phyloP scores from a whole-genome alignment of 495 filamentous ascomycete genomes.

The Xylaria palmicola region DNA sequence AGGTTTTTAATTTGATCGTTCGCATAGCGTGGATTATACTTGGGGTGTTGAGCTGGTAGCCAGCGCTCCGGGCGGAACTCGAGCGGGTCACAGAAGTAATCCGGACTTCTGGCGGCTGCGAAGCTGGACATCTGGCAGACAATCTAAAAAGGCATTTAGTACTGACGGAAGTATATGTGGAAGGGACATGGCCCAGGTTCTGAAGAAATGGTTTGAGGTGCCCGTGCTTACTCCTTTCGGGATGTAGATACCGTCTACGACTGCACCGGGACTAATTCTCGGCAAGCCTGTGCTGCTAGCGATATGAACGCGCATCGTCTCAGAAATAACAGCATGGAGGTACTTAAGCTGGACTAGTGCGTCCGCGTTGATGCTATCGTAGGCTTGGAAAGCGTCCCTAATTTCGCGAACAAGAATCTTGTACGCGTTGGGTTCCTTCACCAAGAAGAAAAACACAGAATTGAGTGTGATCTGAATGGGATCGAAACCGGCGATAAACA shows the following conservation, averaged over 20 bases:
- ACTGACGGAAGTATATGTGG: neutral
- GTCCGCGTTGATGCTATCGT: slow-evolving; percentile 20
- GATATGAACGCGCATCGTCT: slow-evolving; percentile 20
- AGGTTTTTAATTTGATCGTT: slow-evolving; percentile 6
- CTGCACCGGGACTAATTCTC: slow-evolving; percentile 21
- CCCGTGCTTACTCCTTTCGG: slow-evolving; percentile 19
- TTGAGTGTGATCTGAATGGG: slow-evolving; percentile 20
- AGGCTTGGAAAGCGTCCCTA: slow-evolving; percentile 16
- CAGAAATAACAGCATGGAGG: slow-evolving; percentile 19
- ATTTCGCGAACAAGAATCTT: slow-evolving; percentile 17
- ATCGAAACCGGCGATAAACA: slow-evolving; percentile 27
- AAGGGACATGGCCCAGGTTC: neutral
- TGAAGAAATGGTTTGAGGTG: neutral
- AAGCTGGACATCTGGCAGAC: neutral
- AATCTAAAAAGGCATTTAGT: slow-evolving; percentile 14
- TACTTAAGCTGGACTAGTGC: slow-evolving; percentile 15
- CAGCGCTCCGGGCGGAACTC: slow-evolving; percentile 19
- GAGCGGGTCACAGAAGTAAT: slow-evolving; percentile 13
- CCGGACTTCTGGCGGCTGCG: slow-evolving; percentile 21
- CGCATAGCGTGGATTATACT: slow-evolving; percentile 9
- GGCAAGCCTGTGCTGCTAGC: slow-evolving; percentile 16
- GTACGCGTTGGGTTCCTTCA: slow-evolving; percentile 21
- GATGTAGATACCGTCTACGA: slow-evolving; percentile 23
- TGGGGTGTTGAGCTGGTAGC: slow-evolving; percentile 14
- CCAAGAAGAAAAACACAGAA: slow-evolving; percentile 17